Base-by-base conservation (phyloP, 495 filamentous ascomycete genomes). In the Trichoderma asperelloides region DNA sequence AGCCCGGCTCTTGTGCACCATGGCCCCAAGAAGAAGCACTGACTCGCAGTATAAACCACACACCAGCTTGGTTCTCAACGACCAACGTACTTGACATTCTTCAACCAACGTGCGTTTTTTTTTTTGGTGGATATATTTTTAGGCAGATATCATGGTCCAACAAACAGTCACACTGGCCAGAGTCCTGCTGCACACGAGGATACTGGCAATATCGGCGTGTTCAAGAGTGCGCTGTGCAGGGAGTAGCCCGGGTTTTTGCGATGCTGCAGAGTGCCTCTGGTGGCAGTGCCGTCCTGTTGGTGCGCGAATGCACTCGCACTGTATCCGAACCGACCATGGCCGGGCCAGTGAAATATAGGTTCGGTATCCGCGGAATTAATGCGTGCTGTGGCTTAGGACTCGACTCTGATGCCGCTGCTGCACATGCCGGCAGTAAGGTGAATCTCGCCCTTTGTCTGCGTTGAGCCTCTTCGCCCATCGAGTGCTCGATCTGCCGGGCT, bases 401-500 rank as follows among this genome's bases (percentile, higher is more conserved):
- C 55, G 55, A 15, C 55, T 30, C 0, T 15, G 8, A 16, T 23
- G 55, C 27, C 28, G 55, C 55, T 3, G 55, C 55, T 28, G 55
- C 55, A 33, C 55, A 60, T 60, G 55, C 55, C 55, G 55, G 55
- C 55, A 21, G 55, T 25, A 60, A 60, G 23, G 23, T 25, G 11
- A 30, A 3, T 57, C 49, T 12, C 49, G 55, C 23, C 27, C 55
- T 16, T 60, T 30, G 27, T 30, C 16, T 60, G 23, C 16, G 11
- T 30, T 30, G 55, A 60, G 55, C 55, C 23, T 27, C 49, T 25
- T 57, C 16, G 9, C 49, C 21, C 55, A 60, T 60, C 55, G 55
- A 60, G 28, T 60, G 12, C 55, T 60, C 55, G 55, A 60, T 60
- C 55, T 60, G 55, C 55, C 55, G 55, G 27, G 27, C 55, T 60